Evolutionary conservation across 805 yeast species (phyloP), one percentile per base, ranked within the genome.

Genomic region (Wickerhamomyces hampshirensis): DNA sequence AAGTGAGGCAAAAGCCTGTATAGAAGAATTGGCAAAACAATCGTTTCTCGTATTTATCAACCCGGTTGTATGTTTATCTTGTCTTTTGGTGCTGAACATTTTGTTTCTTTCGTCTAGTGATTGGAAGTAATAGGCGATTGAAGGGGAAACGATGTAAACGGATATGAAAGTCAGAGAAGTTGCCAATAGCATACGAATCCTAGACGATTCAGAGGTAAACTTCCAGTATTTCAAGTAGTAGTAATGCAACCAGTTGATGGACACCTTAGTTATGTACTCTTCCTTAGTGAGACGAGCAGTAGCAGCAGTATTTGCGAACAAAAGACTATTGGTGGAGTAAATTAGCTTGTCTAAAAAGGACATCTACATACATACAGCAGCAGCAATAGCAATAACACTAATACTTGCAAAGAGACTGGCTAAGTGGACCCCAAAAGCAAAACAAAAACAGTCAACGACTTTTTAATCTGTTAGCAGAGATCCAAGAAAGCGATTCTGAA

Each of bases 1-100:
- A 13, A 81, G 55, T 0, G 87, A 62, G 13, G 80, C 73, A 37
- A 84, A 68, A 0, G 89, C 93, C 57, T 91, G 98, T 14, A 93
- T 53, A 1, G 89, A 79, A 6, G 94, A 75, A 53, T 93, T 91
- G 42, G 96, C 96, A 63, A 86, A 91, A 58, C 98, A 91, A 56
- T 88, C 96, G 46, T 86, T 85, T 41, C 89, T 73, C 44, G 80
- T 68, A 58, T 91, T 93, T 47, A 80, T 69, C 30, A 91, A 64
- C 3, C 97, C 97, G 0, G 93, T 86, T 9, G 95, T 82, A 51
- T 75, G 66, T 46, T 73, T 80, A 46, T 83, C 91, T 6, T 82
- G 78, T 53, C 93, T 64, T 37, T 69, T 73, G 64, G 68, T 46
- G 60, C 49, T 47, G 37, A 58, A 52, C 61, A 53, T 56, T 38